phyloP scores from a whole-genome alignment of 1,284 basidiomycete genomes.

The Dichomitus squalens region DNA sequence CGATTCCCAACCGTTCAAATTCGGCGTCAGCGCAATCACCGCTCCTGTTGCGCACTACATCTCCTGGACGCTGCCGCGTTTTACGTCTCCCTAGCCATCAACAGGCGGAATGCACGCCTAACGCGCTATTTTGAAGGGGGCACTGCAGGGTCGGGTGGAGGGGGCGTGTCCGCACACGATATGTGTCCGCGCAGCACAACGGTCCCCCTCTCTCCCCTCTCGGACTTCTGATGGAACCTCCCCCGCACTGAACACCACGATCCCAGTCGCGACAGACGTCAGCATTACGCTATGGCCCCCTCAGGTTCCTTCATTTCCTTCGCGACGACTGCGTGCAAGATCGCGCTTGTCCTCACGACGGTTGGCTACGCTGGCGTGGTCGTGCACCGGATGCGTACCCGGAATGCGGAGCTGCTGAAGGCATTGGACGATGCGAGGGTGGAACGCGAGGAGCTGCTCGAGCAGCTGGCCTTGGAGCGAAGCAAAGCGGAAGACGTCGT shows the following conservation, averaged over 20 bases:
- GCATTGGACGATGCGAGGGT: conserved; percentile 15
- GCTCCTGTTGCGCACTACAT: conserved; percentile 1
- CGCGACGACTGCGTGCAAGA: conserved; percentile 22
- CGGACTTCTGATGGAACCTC: conserved; percentile 8
- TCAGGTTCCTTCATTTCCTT: conserved; percentile 20
- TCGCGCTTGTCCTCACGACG: conserved; percentile 24
- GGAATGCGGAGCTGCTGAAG: conserved; percentile 18
- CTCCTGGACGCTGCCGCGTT: neutral
- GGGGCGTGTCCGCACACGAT: conserved; percentile 10
- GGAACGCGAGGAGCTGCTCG: conserved; percentile 13
- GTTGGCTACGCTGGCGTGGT: conserved; percentile 19
- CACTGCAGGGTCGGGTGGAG: conserved; percentile 14
- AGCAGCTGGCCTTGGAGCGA: conserved; percentile 9
- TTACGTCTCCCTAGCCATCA: conserved; percentile 8
- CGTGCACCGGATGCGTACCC: conserved; percentile 17
- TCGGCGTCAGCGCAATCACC: conserved; percentile 1
- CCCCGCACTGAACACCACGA: conserved; percentile 6
- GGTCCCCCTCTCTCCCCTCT: neutral
- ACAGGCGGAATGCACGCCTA: conserved; percentile 11
- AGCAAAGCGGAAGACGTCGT: conserved; percentile 4
- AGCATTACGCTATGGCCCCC: conserved; percentile 13
- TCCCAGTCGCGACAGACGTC: neutral
- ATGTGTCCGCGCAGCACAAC: conserved; percentile 7
- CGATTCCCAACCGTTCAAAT: neutral
- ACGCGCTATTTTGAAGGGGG: conserved; percentile 10